Percentiles rank a stretch among this genome's conserved stretches.
Evolutionary conservation across 2,329 filamentous ascomycete species (phyloP).

Genomic region (Trichothecium sympodiale): DNA sequence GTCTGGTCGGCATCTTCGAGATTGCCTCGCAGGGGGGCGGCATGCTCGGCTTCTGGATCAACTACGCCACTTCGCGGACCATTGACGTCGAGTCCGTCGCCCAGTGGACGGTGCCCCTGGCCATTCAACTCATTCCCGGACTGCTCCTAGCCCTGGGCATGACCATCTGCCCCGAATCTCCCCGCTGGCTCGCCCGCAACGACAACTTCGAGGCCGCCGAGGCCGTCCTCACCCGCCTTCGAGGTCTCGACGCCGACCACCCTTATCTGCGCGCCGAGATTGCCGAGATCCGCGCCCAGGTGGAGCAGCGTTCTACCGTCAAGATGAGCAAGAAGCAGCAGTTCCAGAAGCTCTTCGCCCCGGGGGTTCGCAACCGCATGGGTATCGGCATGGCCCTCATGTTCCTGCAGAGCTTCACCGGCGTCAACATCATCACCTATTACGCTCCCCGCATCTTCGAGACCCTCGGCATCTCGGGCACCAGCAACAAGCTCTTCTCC

Average conservation of each 20-base stretch:
- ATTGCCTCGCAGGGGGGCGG: conserved; percentile 41
- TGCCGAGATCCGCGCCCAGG: conserved; percentile 45
- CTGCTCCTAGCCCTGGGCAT: conserved; percentile 20
- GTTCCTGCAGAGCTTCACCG: conserved; percentile 22
- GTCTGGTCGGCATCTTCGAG: conserved; percentile 37
- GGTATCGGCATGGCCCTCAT: conserved; percentile 36
- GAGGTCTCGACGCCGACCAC: conserved; percentile 12
- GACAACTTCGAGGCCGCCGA: conserved; percentile 13
- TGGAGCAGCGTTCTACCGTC: conserved; percentile 31
- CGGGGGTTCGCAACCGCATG: conserved; percentile 27
- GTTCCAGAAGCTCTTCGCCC: conserved; percentile 22
- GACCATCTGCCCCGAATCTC: conserved; percentile 20
- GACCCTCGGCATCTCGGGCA: conserved; percentile 23
- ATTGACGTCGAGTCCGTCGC: conserved; percentile 6
- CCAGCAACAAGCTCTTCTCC: conserved; percentile 20
- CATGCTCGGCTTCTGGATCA: conserved; percentile 32
- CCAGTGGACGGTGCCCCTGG: conserved; percentile 31
- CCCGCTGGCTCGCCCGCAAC: conserved; percentile 30
- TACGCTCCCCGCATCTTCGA: conserved; percentile 18
- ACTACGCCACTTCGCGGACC: conserved; percentile 10
- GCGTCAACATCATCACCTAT: conserved; percentile 51
- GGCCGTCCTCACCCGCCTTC: conserved; percentile 10
- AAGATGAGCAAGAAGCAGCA: conserved; percentile 15
- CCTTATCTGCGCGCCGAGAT: conserved; percentile 31
- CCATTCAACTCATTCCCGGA: conserved; percentile 28